These are phyloP conservation scores for Tagetes erecta DNA, from an alignment of 129 eudicot genomes.

Conservation along the genomic window DNA sequence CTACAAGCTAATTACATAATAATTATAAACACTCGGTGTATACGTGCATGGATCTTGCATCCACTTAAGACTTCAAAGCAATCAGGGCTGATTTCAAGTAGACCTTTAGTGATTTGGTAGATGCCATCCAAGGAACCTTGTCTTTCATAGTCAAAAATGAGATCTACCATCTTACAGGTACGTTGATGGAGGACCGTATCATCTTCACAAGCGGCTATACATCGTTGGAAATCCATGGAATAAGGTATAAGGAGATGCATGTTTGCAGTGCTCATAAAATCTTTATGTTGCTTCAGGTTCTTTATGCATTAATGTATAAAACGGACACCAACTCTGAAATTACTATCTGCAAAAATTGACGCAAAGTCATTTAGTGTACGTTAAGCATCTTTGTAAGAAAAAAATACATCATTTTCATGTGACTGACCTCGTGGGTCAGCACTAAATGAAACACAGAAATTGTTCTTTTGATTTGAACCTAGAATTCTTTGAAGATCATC, in stretches of 20 bases:
- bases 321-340: slow-evolving; percentile 11
- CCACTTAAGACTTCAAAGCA: background rate
- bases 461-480: background rate
- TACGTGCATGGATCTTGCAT: background rate
- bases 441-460: background rate
- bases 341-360: slow-evolving; percentile 10
- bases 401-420: background rate
- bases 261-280: too few relatives aligned
- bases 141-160: background rate
- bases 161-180: background rate
- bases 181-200: background rate
- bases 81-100: slow-evolving; percentile 7
- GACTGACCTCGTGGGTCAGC: slow-evolving; percentile 4
- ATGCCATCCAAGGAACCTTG: background rate
- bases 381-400: background rate
- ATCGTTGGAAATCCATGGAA: background rate
- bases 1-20: slow-evolving; percentile 13
- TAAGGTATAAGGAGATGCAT: too few relatives aligned
- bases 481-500: slow-evolving; percentile 5
- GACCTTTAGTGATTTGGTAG: slow-evolving; percentile 3
- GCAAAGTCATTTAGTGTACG: background rate
- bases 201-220: background rate
- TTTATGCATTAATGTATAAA: background rate
- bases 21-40: background rate
- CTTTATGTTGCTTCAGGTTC: background rate